Evolutionary conservation across 2,329 filamentous ascomycete genomes (phyloP).

Genomic region (Apiospora malaysiana): DNA sequence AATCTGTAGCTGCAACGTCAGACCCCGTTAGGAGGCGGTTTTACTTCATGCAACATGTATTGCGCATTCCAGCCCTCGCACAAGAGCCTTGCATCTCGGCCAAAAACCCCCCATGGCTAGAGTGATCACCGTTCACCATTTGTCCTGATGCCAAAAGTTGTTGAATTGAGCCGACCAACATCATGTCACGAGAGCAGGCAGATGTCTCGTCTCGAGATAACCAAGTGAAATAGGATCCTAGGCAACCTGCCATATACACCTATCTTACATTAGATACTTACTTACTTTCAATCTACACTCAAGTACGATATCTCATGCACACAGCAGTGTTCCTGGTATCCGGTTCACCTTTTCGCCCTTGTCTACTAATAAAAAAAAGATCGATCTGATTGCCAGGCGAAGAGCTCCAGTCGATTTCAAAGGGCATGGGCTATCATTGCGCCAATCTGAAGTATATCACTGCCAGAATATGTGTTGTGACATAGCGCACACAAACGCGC

Average conservation of each 20-base stretch:
- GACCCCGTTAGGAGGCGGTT: constrained; percentile 9
- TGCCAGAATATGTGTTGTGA: background rate
- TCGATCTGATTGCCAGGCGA: background rate
- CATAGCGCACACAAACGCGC: background rate
- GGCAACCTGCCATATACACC: too few relatives aligned
- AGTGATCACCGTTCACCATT: too few relatives aligned
- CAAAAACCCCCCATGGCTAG: background rate
- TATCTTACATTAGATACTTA: too few relatives aligned
- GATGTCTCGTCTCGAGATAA: too few relatives aligned
- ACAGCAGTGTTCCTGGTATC: background rate
- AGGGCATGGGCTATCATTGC: background rate
- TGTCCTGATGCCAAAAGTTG: too few relatives aligned
- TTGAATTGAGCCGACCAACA: too few relatives aligned
- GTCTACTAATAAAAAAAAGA: background rate
- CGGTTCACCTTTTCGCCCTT: background rate
- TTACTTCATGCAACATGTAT: constrained; percentile 14
- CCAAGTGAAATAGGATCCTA: too few relatives aligned
- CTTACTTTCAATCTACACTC: background rate
- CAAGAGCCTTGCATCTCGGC: background rate
- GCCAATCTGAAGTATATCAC: background rate
- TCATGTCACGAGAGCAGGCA: too few relatives aligned
- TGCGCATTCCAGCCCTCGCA: background rate
- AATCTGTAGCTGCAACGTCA: background rate
- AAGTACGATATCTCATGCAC: background rate
- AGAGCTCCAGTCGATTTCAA: background rate